These are phyloP conservation scores for Warburgia ugandensis DNA, from an alignment of 164 flowering plant species.

Conservation along the genomic window DNA sequence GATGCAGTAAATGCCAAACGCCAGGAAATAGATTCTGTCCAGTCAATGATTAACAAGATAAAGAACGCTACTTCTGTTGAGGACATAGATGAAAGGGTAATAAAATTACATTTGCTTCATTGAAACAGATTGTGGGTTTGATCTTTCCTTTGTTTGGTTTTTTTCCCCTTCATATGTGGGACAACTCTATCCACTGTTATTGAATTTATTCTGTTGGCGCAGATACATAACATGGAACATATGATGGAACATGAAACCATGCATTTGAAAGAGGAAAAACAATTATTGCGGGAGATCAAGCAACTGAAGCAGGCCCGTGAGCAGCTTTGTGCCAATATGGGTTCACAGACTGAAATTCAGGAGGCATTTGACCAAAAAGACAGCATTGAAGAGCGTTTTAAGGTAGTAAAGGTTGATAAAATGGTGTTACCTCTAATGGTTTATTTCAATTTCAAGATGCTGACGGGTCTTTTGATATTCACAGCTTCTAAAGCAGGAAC, in stretches of 20 bases:
- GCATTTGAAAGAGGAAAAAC: conserved; percentile 71
- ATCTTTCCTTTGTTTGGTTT: background rate
- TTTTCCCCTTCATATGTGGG: background rate
- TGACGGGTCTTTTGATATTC: conserved; percentile 5
- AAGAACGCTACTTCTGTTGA: conserved; percentile 64
- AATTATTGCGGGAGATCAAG: conserved; percentile 68
- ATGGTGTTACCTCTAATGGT: background rate
- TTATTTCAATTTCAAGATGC: conserved; percentile 7
- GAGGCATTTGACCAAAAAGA: conserved; percentile 55
- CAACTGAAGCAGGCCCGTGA: conserved; percentile 55
- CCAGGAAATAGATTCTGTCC: conserved; percentile 56
- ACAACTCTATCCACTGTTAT: conserved; percentile 3
- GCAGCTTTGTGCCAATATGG: conserved; percentile 41
- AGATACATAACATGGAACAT: conserved; percentile 66
- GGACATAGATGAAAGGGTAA: conserved; percentile 60
- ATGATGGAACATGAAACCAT: conserved; percentile 74
- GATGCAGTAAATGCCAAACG: conserved; percentile 43
- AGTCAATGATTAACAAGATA: conserved; percentile 42
- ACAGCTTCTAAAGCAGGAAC: conserved; percentile 55
- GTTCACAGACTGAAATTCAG: conserved; percentile 48
- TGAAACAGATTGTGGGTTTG: background rate
- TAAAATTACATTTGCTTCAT: conserved; percentile 4
- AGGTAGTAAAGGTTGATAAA: conserved; percentile 33
- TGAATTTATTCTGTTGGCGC: conserved; percentile 8
- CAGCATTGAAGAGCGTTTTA: conserved; percentile 49